phyloP scores from a whole-genome alignment of 108 stramenopile genomes.

The Cylindrotheca fusiformis region DNA sequence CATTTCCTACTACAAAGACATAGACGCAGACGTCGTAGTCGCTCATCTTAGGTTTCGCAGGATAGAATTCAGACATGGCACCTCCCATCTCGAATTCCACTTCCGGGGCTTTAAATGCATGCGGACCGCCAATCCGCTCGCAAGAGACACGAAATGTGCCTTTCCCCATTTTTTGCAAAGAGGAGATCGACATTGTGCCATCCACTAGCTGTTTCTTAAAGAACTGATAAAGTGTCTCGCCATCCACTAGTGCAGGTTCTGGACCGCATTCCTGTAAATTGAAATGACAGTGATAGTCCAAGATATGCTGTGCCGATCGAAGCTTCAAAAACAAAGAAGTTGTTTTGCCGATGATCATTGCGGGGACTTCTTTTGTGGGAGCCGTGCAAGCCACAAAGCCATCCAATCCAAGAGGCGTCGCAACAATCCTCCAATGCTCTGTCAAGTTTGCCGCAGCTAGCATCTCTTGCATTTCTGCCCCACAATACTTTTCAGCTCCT shows the following conservation, averaged over 20 bases:
- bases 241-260: slow-evolving; percentile 19
- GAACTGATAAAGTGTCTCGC: slow-evolving; percentile 56
- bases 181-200: slow-evolving; percentile 9
- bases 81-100: slow-evolving; percentile 69
- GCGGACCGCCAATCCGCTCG: slow-evolving; percentile 61
- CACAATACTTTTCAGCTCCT: slow-evolving; percentile 61
- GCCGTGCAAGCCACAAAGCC: slow-evolving; percentile 50
- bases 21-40: slow-evolving; percentile 62
- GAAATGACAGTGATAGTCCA: slow-evolving; percentile 62
- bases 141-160: slow-evolving; percentile 61
- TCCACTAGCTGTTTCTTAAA: slow-evolving; percentile 44
- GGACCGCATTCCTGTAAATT: slow-evolving; percentile 33
- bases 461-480: slow-evolving; percentile 48
- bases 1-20: slow-evolving; percentile 50
- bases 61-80: slow-evolving; percentile 53
- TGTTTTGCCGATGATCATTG: background rate
- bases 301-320: slow-evolving; percentile 54
- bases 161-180: slow-evolving; percentile 14
- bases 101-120: slow-evolving; percentile 52
- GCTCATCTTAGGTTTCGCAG: slow-evolving; percentile 52
- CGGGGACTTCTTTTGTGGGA: background rate
- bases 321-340: slow-evolving; percentile 28
- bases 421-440: slow-evolving; percentile 24
- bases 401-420: slow-evolving; percentile 52
- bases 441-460: slow-evolving; percentile 11